Evolutionary conservation across 192 early-diverging fungal species (phyloP).

Genomic region (Podila epigama): DNA sequence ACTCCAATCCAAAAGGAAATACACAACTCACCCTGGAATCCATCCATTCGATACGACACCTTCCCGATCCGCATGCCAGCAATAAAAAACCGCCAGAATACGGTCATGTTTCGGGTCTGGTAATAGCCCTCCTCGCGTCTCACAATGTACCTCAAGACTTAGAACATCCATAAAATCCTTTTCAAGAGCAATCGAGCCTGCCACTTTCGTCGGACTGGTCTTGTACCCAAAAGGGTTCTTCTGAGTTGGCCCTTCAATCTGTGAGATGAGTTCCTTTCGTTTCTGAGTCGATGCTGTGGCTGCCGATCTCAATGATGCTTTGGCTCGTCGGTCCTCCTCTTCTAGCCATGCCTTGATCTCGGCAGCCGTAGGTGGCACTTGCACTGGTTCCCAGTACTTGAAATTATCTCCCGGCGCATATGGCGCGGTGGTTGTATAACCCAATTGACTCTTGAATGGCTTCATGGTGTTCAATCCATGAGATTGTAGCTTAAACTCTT

Average conservation of each 20-base stretch:
- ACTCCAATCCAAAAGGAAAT: neutral
- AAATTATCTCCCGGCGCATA: constrained; percentile 1
- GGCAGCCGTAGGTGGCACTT: constrained; percentile 48
- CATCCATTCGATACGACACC: constrained; percentile 53
- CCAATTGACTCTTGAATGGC: constrained; percentile 9
- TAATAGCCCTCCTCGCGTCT: constrained; percentile 53
- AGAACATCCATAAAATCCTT: constrained; percentile 60
- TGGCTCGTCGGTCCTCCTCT: constrained; percentile 36
- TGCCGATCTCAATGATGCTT: constrained; percentile 6
- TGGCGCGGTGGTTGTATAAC: neutral
- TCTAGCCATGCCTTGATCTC: constrained; percentile 53
- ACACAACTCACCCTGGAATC: constrained; percentile 44
- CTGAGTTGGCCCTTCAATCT: constrained; percentile 72
- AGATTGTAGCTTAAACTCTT: constrained; percentile 59
- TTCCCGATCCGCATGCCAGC: constrained; percentile 64
- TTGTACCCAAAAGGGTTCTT: constrained; percentile 72
- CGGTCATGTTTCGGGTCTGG: constrained; percentile 77
- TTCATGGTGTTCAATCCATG: constrained; percentile 21
- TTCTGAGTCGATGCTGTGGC: constrained; percentile 29
- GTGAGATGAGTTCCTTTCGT: constrained; percentile 9
- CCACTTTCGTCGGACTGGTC: constrained; percentile 60
- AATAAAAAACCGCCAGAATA: constrained; percentile 71
- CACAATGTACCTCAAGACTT: constrained; percentile 72
- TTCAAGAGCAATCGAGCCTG: constrained; percentile 43
- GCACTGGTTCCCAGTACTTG: constrained; percentile 25